Percentiles rank a stretch among this genome's conserved stretches.
These are phyloP conservation scores for Erythrobasidium hasegawianum DNA, from an alignment of 1,284 basidiomycete genomes.

Conservation along the genomic window DNA sequence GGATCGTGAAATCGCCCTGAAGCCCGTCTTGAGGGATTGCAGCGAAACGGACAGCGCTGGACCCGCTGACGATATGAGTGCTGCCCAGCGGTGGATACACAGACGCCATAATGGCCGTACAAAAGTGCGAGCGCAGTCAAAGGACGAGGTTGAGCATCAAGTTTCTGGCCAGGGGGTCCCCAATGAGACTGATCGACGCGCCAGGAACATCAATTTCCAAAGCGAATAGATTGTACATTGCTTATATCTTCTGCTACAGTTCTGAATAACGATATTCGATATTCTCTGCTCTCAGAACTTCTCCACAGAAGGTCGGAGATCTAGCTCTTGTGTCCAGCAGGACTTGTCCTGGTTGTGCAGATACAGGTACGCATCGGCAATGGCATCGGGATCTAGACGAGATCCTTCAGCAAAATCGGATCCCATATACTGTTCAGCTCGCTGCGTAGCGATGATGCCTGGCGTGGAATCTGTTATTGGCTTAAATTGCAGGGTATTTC, in stretches of 20 bases:
- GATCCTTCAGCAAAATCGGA: not conserved
- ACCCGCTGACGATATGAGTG: not conserved
- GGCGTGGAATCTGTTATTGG: no score
- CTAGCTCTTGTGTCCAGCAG: slow-evolving; percentile 12
- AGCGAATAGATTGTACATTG: no score
- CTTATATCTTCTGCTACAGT: no score
- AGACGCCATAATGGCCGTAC: not conserved
- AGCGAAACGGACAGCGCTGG: slow-evolving; percentile 14
- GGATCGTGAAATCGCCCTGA: not conserved
- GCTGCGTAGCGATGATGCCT: slow-evolving; percentile 20
- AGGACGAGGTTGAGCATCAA: no score
- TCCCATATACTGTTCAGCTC: not conserved
- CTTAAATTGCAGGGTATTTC: no score
- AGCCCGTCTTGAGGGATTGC: not conserved
- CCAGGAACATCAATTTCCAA: no score
- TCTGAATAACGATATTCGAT: no score
- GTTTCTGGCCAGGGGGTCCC: no score
- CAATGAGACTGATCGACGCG: no score
- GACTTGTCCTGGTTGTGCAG: slow-evolving; percentile 10
- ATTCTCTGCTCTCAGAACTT: slow-evolving; percentile 34
- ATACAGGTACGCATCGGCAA: slow-evolving; percentile 28
- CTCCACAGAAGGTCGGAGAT: slow-evolving; percentile 28
- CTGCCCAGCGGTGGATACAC: not conserved
- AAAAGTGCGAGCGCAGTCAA: not conserved
- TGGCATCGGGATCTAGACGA: slow-evolving; percentile 24